Evolutionary conservation across 306 rosid genomes (phyloP).

Genomic region (Corylus americana): DNA sequence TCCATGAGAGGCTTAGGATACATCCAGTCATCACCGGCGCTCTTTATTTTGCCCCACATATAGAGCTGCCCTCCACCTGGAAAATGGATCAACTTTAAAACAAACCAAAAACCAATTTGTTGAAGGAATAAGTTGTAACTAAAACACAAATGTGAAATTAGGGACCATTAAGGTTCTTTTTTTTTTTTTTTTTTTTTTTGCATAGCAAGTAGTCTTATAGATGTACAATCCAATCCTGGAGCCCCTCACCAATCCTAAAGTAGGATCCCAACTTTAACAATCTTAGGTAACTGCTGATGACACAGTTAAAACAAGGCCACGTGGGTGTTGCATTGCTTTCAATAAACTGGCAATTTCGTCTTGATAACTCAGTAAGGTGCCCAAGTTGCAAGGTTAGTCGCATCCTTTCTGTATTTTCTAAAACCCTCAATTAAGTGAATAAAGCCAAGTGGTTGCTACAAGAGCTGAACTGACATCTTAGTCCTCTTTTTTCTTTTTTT

Average conservation of each 20-base stretch:
- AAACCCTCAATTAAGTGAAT: background rate
- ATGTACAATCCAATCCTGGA: background rate
- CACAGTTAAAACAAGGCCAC: background rate
- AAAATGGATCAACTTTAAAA: conserved; percentile 21
- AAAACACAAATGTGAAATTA: background rate
- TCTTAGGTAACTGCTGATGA: background rate
- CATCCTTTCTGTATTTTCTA: background rate
- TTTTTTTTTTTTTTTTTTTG: background rate
- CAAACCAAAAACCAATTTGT: conserved; percentile 1
- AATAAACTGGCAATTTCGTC: background rate
- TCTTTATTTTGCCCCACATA: conserved; percentile 97
- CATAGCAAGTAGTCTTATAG: background rate
- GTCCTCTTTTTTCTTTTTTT: background rate
- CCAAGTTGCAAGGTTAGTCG: background rate
- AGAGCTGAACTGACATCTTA: background rate
- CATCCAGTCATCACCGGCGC: conserved; percentile 98
- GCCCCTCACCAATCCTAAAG: background rate
- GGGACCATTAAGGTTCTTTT: background rate
- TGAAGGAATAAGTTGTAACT: background rate
- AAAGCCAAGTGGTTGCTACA: background rate
- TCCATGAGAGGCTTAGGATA: conserved; percentile 98
- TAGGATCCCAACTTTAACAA: background rate
- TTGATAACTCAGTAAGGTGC: background rate
- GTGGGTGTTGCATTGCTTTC: background rate
- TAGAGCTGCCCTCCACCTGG: conserved; percentile 95